Evolutionary conservation across 345 rosid species (phyloP).

Genomic region (Jatropha curcas): DNA sequence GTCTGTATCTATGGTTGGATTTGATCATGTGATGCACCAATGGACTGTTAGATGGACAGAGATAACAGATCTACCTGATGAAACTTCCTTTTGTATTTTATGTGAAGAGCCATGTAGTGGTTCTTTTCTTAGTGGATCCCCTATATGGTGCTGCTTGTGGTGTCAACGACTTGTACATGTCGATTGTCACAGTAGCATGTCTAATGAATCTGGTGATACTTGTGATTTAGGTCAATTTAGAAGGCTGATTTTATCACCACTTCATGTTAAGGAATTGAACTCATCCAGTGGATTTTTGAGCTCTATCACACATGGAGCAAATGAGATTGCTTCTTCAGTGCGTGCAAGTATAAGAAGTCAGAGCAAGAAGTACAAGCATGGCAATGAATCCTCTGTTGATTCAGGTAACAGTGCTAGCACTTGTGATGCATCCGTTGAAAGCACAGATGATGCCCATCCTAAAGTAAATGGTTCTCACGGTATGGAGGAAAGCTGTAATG

Average conservation of each 20-base stretch:
- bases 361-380: constrained; percentile 76
- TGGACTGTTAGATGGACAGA: constrained; percentile 97
- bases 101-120: constrained; percentile 93
- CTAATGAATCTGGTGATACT: constrained; percentile 71
- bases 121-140: constrained; percentile 93
- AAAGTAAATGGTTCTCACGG: constrained; percentile 44
- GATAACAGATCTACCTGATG: constrained; percentile 81
- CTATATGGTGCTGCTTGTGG: constrained; percentile 99
- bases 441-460: constrained; percentile 54
- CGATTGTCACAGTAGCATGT: constrained; percentile 82
- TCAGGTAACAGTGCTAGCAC: constrained; percentile 51
- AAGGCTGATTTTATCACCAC: constrained; percentile 84
- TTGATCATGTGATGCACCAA: constrained; percentile 79
- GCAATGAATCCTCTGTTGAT: constrained; percentile 58
- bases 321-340: constrained; percentile 88
- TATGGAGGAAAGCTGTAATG: constrained; percentile 50
- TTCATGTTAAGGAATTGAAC: constrained; percentile 73
- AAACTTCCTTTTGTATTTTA: constrained; percentile 72
- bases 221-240: constrained; percentile 88
- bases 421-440: constrained; percentile 57
- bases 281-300: constrained; percentile 77
- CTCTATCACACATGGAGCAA: constrained; percentile 94
- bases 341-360: constrained; percentile 93
- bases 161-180: constrained; percentile 96
- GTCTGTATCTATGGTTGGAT: constrained; percentile 78